A percentile compares a stretch with the other conserved stretches of the same genome.
These are phyloP conservation scores for Cutaneotrichosporon cyanovorans DNA, from an alignment of 1,284 basidiomycete species.

Conservation along the genomic window DNA sequence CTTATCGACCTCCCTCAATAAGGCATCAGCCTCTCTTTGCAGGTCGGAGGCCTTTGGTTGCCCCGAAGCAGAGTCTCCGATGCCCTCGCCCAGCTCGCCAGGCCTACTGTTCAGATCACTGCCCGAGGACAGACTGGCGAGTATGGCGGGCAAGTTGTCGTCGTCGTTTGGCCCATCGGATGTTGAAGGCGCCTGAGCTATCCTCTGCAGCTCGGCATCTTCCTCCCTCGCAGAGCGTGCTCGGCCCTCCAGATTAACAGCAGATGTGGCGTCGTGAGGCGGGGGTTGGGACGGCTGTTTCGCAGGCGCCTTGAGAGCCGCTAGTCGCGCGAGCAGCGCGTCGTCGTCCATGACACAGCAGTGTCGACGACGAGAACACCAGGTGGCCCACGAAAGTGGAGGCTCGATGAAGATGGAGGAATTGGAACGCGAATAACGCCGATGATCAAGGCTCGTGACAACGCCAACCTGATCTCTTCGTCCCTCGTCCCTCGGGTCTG, in stretches of 20 bases:
- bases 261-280: too few species aligned
- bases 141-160: conserved; percentile 15
- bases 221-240: conserved; percentile 17
- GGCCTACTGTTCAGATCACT: neutral
- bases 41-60: neutral
- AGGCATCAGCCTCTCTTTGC: neutral
- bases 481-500: too few species aligned
- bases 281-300: neutral
- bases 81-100: neutral
- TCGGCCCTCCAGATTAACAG: neutral
- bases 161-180: conserved; percentile 3
- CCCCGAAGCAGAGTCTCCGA: too few species aligned
- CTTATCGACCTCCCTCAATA: neutral
- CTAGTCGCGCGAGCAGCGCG: conserved; percentile 1
- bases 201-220: conserved; percentile 20
- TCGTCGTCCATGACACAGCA: conserved; percentile 6
- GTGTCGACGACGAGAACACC: too few species aligned
- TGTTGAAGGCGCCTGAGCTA: conserved; percentile 17
- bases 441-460: too few species aligned
- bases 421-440: neutral
- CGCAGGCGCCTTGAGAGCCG: conserved; percentile 2
- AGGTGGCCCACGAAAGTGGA: neutral
- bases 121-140: conserved; percentile 13
- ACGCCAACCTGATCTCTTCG: too few species aligned
- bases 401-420: neutral